These are phyloP conservation scores for Hypoxylon perforatum DNA, from an alignment of 495 filamentous ascomycete species.

Conservation along the genomic window DNA sequence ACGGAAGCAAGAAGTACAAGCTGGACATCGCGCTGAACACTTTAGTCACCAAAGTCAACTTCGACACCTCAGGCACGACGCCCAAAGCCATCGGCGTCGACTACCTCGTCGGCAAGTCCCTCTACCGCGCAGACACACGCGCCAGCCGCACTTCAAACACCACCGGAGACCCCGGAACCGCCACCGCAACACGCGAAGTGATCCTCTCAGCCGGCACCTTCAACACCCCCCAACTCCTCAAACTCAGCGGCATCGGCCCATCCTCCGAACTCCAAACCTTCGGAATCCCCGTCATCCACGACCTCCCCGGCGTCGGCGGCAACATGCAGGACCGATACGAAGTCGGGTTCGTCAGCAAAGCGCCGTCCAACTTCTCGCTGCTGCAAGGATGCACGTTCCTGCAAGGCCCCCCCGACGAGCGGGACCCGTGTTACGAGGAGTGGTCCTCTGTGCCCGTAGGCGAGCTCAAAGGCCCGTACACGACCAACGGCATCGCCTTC, in stretches of 20 bases:
- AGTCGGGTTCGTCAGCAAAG: slow-evolving; percentile 56
- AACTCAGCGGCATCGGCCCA: slow-evolving; percentile 71
- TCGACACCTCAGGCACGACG: slow-evolving; percentile 53
- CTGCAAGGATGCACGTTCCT: slow-evolving; percentile 60
- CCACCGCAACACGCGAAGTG: slow-evolving; percentile 65
- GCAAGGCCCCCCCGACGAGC: slow-evolving; percentile 31
- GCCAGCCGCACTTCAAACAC: slow-evolving; percentile 27
- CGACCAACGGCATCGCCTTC: slow-evolving; percentile 21
- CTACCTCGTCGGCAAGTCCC: slow-evolving; percentile 66
- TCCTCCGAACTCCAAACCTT: slow-evolving; percentile 55
- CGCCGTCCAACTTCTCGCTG: slow-evolving; percentile 53
- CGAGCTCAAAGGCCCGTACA: slow-evolving; percentile 3
- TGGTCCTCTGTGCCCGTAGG: slow-evolving; percentile 45
- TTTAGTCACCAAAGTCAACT: slow-evolving; percentile 69
- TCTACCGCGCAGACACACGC: slow-evolving; percentile 68
- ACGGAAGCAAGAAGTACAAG: slow-evolving; percentile 65
- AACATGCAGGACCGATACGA: slow-evolving; percentile 75
- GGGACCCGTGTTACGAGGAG: slow-evolving; percentile 63
- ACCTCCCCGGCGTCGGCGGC: slow-evolving; percentile 69
- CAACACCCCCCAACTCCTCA: slow-evolving; percentile 71
- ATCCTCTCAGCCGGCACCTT: slow-evolving; percentile 70
- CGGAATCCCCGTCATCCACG: slow-evolving; percentile 61
- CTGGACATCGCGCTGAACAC: slow-evolving; percentile 69
- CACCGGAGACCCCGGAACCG: slow-evolving; percentile 57
- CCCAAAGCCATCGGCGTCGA: slow-evolving; percentile 70